These are phyloP conservation scores for Gossypium anomalum DNA, from an alignment of 345 rosid genomes.

Conservation along the genomic window DNA sequence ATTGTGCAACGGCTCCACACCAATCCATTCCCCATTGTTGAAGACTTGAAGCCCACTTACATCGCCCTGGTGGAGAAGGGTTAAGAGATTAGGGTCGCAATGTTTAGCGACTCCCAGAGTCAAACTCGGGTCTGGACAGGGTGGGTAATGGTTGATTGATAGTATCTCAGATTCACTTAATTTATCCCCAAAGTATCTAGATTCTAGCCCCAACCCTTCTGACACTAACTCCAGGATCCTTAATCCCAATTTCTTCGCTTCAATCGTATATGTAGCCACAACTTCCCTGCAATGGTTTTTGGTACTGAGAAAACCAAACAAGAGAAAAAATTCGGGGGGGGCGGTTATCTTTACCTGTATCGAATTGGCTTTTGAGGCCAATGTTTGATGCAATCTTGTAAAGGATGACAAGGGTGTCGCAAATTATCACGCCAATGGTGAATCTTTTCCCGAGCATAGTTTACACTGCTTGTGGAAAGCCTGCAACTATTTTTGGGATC, in stretches of 20 bases:
- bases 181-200: constrained; percentile 15
- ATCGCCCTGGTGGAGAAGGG: constrained; percentile 30
- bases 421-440: constrained; percentile 24
- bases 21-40: constrained; percentile 30
- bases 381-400: not conserved
- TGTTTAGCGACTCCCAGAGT: constrained; percentile 29
- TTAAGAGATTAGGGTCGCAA: constrained; percentile 22
- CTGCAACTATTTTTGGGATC: constrained; percentile 1
- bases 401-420: constrained; percentile 18
- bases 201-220: constrained; percentile 33
- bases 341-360: constrained; percentile 8
- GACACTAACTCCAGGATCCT: constrained; percentile 25
- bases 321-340: not conserved
- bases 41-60: constrained; percentile 32
- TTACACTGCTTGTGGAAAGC: constrained; percentile 8
- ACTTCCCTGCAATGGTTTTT: constrained; percentile 19
- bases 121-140: constrained; percentile 37
- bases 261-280: constrained; percentile 17
- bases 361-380: constrained; percentile 21
- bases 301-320: not conserved
- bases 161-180: constrained; percentile 1
- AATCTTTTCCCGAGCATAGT: not conserved
- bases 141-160: constrained; percentile 24
- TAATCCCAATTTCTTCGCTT: constrained; percentile 27
- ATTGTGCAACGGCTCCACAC: constrained; percentile 25